These are phyloP conservation scores for Berberis vulgaris DNA, from an alignment of 164 flowering plant genomes.

Conservation along the genomic window DNA sequence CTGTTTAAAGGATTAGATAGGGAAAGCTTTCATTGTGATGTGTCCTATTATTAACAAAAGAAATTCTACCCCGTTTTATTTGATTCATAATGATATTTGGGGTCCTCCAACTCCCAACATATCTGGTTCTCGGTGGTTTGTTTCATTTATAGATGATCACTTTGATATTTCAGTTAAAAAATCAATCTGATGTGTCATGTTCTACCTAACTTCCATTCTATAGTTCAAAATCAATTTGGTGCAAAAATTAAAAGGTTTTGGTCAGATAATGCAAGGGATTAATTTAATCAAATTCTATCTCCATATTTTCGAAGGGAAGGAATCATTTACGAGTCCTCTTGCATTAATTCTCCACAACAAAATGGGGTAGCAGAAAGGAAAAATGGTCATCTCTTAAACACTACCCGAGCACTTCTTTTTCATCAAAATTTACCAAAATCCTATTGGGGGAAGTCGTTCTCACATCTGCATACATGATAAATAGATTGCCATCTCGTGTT, in stretches of 20 bases:
- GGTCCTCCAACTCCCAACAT: neutral
- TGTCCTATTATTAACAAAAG: neutral
- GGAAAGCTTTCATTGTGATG: neutral
- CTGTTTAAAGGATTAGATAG: neutral
- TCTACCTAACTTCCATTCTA: neutral
- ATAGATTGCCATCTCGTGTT: neutral
- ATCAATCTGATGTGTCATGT: neutral
- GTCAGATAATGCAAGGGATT: neutral
- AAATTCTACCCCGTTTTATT: neutral
- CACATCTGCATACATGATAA: neutral
- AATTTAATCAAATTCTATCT: neutral
- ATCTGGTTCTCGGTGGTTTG: neutral
- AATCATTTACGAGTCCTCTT: neutral
- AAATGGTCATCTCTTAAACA: slow-evolving; percentile 5
- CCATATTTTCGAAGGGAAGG: neutral
- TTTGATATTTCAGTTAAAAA: neutral
- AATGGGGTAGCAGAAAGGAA: slow-evolving; percentile 5
- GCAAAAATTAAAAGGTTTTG: neutral
- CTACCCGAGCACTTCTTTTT: neutral
- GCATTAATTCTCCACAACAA: slow-evolving; percentile 3
- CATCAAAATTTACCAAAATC: neutral
- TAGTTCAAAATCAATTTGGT: neutral
- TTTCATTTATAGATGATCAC: slow-evolving; percentile 3
- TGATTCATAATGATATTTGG: slow-evolving; percentile 2
- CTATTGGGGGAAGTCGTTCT: neutral